Conservation (phyloP, 371 early-diverging fungal genomes). For the Synchytrium microbalum region DNA sequence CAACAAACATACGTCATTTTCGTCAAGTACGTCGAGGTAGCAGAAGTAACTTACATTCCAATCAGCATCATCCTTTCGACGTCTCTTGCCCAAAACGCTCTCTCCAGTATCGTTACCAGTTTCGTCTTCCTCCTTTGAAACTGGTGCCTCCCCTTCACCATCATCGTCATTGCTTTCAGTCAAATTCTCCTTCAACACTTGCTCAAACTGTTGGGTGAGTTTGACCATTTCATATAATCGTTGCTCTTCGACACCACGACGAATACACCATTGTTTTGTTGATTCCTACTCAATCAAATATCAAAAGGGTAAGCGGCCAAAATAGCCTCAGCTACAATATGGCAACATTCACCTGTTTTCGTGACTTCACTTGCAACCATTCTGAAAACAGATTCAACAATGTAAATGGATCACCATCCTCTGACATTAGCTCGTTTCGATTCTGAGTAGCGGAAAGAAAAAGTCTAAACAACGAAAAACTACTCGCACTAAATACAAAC, state of each 20-base stretch:
- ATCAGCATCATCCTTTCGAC: not conserved
- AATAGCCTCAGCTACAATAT: not conserved
- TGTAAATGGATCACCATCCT: conserved; percentile 61
- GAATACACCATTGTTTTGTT: conserved; percentile 52
- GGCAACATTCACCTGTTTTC: conserved; percentile 23
- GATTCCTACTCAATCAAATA: conserved; percentile 25
- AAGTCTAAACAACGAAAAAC: not conserved
- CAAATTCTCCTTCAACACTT: conserved; percentile 35
- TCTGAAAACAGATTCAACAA: conserved; percentile 53
- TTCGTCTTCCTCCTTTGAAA: not conserved
- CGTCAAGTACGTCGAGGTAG: too few relatives aligned
- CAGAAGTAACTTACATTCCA: conserved; percentile 2
- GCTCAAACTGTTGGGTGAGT: conserved; percentile 28
- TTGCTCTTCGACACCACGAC: conserved; percentile 59
- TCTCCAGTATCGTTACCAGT: not conserved
- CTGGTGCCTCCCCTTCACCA: not conserved
- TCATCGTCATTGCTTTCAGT: conserved; percentile 7
- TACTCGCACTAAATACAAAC: not conserved
- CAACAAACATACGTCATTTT: too few relatives aligned
- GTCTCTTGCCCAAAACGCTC: not conserved
- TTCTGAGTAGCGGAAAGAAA: conserved; percentile 29
- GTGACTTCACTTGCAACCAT: conserved; percentile 52
- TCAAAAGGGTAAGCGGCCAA: not conserved
- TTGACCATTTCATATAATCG: conserved; percentile 56
- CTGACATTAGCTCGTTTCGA: conserved; percentile 41